Evolutionary conservation across 805 yeast species (phyloP), one percentile per base, ranked within the genome.

Genomic region (Candida piceae): DNA sequence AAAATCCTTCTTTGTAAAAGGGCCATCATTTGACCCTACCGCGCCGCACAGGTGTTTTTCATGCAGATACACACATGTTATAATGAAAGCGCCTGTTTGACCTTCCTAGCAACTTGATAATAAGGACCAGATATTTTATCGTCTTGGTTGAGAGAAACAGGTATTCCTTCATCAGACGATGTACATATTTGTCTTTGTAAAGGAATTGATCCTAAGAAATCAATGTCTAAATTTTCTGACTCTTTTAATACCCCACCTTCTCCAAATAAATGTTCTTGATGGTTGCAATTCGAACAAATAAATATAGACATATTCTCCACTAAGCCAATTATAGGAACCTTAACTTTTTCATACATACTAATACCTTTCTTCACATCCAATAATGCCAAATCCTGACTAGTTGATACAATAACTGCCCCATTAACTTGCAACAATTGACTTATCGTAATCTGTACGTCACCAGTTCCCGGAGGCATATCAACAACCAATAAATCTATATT

Each of bases 401-500:
- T 86, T 1, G 88, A 77, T 1, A 86, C 95, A 26, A 86, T 75
- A 1, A 86, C 72, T 0, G 94, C 86, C 0, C 95, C 95, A 48
- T 79, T 83, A 0, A 86, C 74, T 31, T 71, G 69, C n/a, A 83
- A 56, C 49, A 78, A 82, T 57, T 86, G 95, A 19, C 87, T 78
- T n/a, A 86, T 67, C 0, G 94, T 82, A 37, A 86, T 66, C 51
- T 86, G 95, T 0, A 84, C 80, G 54, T 86, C 95, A 15, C 95
- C 95, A 0, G 95, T 86, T 3, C 95, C 95, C 1, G 95, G 95
- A 0, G 95, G 95, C 84, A 86, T 73, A 49, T 86, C 95, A 9
- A 86, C 64, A 2, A 86, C 80, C 32, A 86, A 62, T 16, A 78
- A 69, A 53, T 86, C 95, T 30, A 85, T 54, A 19, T 67, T 64